Percentiles rank a stretch among this genome's conserved stretches.
These are phyloP conservation scores for Exophiala mesophila DNA, from an alignment of 2,329 filamentous ascomycete genomes.

Conservation along the genomic window DNA sequence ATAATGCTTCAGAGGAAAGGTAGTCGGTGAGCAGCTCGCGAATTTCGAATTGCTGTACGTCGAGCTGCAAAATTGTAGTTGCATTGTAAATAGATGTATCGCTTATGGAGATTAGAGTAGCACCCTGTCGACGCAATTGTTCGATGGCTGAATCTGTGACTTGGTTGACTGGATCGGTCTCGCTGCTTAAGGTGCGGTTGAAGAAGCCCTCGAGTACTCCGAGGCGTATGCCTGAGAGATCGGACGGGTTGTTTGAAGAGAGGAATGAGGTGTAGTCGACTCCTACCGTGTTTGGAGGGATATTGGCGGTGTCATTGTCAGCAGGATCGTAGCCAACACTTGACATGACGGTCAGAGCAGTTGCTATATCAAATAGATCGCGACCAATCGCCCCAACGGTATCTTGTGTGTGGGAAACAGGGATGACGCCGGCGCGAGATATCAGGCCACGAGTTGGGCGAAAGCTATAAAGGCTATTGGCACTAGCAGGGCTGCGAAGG, in stretches of 20 bases:
- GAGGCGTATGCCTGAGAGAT: conserved; percentile 38
- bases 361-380: conserved; percentile 47
- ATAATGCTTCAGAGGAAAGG: conserved; percentile 43
- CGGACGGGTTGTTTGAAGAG: conserved; percentile 29
- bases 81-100: conserved; percentile 48
- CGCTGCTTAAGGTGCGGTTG: conserved; percentile 47
- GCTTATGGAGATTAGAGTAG: conserved; percentile 47
- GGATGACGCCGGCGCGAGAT: conserved; percentile 30
- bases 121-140: conserved; percentile 46
- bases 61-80: conserved; percentile 46
- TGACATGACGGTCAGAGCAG: conserved; percentile 50
- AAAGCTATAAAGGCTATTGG: conserved; percentile 33
- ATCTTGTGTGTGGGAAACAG: conserved; percentile 27
- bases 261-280: conserved; percentile 47
- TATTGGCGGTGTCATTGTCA: conserved; percentile 48
- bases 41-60: conserved; percentile 60
- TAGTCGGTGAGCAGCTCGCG: conserved; percentile 53
- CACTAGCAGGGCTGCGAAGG: conserved; percentile 30
- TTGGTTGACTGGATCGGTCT: conserved; percentile 55
- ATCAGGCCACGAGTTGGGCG: conserved; percentile 32
- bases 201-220: conserved; percentile 55
- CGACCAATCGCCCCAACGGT: conserved; percentile 31
- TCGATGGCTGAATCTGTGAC: conserved; percentile 47
- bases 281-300: conserved; percentile 38
- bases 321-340: conserved; percentile 46